These are phyloP conservation scores for Sclerotinia sclerotiorum DNA, from an alignment of 2,329 filamentous ascomycete species.

Conservation along the genomic window DNA sequence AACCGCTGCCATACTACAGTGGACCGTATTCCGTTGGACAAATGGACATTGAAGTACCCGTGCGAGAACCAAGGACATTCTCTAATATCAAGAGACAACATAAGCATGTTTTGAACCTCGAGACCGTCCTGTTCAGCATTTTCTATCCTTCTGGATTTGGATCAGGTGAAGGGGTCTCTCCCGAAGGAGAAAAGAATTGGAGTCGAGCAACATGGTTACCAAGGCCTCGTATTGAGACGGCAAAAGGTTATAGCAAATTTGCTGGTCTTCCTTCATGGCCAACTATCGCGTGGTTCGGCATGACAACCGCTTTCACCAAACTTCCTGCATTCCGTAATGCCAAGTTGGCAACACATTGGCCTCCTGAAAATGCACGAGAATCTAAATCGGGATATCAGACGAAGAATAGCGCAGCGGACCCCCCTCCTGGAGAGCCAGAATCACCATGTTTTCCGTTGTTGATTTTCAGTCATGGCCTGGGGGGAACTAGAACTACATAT, in stretches of 20 bases:
- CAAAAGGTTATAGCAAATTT: slow-evolving; percentile 63
- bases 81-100: slow-evolving; percentile 51
- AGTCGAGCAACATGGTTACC: slow-evolving; percentile 63
- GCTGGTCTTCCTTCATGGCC: slow-evolving; percentile 51
- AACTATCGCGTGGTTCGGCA: slow-evolving; percentile 45
- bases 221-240: slow-evolving; percentile 54
- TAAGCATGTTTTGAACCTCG: slow-evolving; percentile 50
- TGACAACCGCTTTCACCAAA: slow-evolving; percentile 63
- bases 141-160: slow-evolving; percentile 61
- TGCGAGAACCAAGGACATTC: slow-evolving; percentile 47
- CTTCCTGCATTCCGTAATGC: slow-evolving; percentile 64
- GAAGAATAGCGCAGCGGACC: slow-evolving; percentile 45
- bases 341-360: slow-evolving; percentile 55
- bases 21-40: slow-evolving; percentile 53
- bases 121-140: slow-evolving; percentile 63
- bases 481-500: slow-evolving; percentile 62
- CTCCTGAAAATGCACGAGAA: slow-evolving; percentile 45
- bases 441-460: slow-evolving; percentile 59
- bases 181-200: slow-evolving; percentile 46
- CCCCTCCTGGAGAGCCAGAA: slow-evolving; percentile 42
- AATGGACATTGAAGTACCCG: slow-evolving; percentile 58
- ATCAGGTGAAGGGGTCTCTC: slow-evolving; percentile 42
- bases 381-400: slow-evolving; percentile 42
- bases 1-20: slow-evolving; percentile 49
- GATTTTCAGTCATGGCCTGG: slow-evolving; percentile 66